phyloP scores from a whole-genome alignment of 1,284 basidiomycete genomes.

The Limonomyces culmigenus region DNA sequence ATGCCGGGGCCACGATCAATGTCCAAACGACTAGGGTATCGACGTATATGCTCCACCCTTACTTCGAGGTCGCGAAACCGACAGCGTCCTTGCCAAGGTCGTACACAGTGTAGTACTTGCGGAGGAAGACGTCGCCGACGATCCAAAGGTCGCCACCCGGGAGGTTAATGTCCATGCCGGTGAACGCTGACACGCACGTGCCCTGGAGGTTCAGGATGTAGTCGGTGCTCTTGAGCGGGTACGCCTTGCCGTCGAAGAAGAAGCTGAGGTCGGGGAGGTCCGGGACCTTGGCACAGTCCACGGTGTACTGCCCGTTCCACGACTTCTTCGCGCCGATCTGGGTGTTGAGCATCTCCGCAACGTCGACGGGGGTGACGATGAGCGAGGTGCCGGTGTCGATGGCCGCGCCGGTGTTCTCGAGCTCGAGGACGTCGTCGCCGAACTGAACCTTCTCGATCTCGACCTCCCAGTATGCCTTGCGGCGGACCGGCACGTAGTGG shows the following conservation, averaged over 20 bases:
- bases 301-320: conserved; percentile 89
- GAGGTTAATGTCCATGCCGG: conserved; percentile 80
- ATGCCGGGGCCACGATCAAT: too few relatives aligned
- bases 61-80: conserved; percentile 51
- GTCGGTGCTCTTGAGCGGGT: conserved; percentile 69
- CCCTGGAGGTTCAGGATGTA: conserved; percentile 83
- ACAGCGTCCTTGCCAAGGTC: conserved; percentile 77
- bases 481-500: conserved; percentile 79
- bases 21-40: neutral
- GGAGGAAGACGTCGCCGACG: conserved; percentile 75
- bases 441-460: conserved; percentile 79
- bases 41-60: conserved; percentile 5
- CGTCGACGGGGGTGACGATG: conserved; percentile 83
- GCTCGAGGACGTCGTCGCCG: conserved; percentile 71
- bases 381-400: conserved; percentile 93
- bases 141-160: conserved; percentile 88
- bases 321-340: conserved; percentile 86
- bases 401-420: conserved; percentile 86
- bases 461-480: conserved; percentile 98
- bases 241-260: conserved; percentile 68
- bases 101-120: conserved; percentile 89
- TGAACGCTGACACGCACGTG: conserved; percentile 91
- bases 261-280: conserved; percentile 78
- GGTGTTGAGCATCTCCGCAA: conserved; percentile 96
- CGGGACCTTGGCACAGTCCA: conserved; percentile 80